Percentiles rank a stretch among this genome's conserved stretches.
Evolutionary conservation across 1,139 yeast species (phyloP).

Genomic region (Geotrichum reessii): DNA sequence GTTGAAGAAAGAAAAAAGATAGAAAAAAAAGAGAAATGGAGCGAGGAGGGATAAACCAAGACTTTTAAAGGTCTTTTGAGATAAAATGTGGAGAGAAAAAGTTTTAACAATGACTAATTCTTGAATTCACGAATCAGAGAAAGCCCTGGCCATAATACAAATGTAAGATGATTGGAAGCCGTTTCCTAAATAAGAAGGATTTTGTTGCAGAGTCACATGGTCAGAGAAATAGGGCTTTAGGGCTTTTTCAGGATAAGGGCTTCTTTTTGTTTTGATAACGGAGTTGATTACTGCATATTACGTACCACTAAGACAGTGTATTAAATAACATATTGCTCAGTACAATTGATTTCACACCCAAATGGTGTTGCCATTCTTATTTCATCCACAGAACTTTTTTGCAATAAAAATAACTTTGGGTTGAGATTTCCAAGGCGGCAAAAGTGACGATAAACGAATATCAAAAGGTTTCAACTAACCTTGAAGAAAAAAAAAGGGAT

Average conservation of each 20-base stretch:
- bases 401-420: not conserved
- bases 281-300: not conserved
- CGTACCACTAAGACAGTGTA: not conserved
- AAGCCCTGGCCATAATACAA: not conserved
- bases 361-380: not conserved
- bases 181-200: not conserved
- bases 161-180: not conserved
- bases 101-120: not conserved
- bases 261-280: not conserved
- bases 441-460: not conserved
- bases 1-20: slow-evolving; percentile 10
- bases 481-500: not conserved
- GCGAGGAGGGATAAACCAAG: slow-evolving; percentile 2
- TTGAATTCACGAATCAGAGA: not conserved
- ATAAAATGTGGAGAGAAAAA: not conserved
- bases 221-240: slow-evolving; percentile 7
- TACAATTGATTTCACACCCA: not conserved
- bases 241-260: slow-evolving; percentile 1
- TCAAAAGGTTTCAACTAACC: not conserved
- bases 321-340: not conserved
- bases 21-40: slow-evolving; percentile 1
- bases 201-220: not conserved
- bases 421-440: not conserved
- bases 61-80: not conserved
- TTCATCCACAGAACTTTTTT: not conserved